A percentile compares a stretch with the other conserved stretches of the same genome.
Conservation (phyloP, 257 asterid species). For the Lantana camara region DNA sequence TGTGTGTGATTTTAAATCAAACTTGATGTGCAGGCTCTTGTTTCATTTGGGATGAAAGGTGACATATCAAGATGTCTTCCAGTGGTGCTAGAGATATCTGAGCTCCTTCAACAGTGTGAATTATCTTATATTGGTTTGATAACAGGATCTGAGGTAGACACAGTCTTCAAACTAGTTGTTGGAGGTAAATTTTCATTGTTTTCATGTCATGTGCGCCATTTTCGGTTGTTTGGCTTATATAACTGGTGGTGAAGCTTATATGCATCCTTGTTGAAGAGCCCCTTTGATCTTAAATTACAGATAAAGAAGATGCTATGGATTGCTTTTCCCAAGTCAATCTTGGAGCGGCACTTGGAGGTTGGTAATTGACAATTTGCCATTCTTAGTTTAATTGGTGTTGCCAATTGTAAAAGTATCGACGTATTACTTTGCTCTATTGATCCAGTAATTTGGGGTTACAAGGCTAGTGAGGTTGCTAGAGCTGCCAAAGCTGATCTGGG, state of each 20-base stretch:
- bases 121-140: constrained; percentile 70
- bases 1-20: constrained; percentile 24
- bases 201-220: constrained; percentile 17
- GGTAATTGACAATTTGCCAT: constrained; percentile 23
- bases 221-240: constrained; percentile 20
- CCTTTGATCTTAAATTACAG: constrained; percentile 39
- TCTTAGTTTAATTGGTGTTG: constrained; percentile 22
- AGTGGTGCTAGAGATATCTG: constrained; percentile 60
- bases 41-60: constrained; percentile 53
- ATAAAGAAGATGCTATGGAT: constrained; percentile 46
- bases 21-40: constrained; percentile 70
- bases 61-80: constrained; percentile 44
- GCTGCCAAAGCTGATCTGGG: constrained; percentile 66
- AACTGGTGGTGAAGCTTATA: constrained; percentile 1
- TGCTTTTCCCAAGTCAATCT: constrained; percentile 79
- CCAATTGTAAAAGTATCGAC: constrained; percentile 25
- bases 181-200: constrained; percentile 51
- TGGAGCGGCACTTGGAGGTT: constrained; percentile 88
- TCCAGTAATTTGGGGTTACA: constrained; percentile 86
- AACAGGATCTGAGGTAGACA: constrained; percentile 61
- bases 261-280: constrained; percentile 18
- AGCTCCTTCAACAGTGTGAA: constrained; percentile 57
- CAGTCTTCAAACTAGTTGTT: constrained; percentile 38
- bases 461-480: constrained; percentile 57
- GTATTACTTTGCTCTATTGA: constrained; percentile 23